Base-by-base conservation (phyloP, 2,329 filamentous ascomycete species). In the Teratosphaeria zuluensis region DNA sequence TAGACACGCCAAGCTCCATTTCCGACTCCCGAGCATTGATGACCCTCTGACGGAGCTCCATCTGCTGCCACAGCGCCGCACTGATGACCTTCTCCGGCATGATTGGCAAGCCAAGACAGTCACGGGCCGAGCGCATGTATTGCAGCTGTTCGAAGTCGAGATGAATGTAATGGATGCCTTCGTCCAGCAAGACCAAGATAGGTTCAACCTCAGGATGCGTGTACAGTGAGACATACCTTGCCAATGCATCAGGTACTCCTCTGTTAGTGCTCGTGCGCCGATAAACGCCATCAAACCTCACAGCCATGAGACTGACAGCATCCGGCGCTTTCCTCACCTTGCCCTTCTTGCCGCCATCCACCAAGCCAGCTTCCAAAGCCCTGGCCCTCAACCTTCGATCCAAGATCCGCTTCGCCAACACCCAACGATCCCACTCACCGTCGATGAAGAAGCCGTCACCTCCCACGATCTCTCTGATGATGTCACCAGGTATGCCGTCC, bases 131-230 rank as follows among this genome's bases (percentile, higher is more conserved):
- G 11, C 76, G 75, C 57, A 84, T 82, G 63, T 77, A 79, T 61
- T 83, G 80, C 8, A 84, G 69, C 60, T 83, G 80, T 63, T 84
- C 81, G 60, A 82, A 83, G 38, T 80, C 77, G 64, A 84, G 75
- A 66, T 84, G 81, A 2, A 83, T 74, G 68, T 83, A 84, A 65
- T 84, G 81, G 8, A 84, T 82, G 0, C 81, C 81, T 69, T 82
- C 79, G 59, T 84, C 81, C 3, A 84, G 70, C 1, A 84, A 70
- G 0, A 82, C 80, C 7, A 82, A 69, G 4, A 84, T 70, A 9
- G 80, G 80, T 63, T 81, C 80, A 51, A 84, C 75, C 51, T 83
- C 81, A 0, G 77, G 75, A 51, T 78, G 73, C 0, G 79, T 81
- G 66, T 83, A 83, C 3, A 81, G 70, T 5, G 75, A 70, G 32